Conservation (phyloP, 208 protist species). For the Trypanosoma cruzi region DNA sequence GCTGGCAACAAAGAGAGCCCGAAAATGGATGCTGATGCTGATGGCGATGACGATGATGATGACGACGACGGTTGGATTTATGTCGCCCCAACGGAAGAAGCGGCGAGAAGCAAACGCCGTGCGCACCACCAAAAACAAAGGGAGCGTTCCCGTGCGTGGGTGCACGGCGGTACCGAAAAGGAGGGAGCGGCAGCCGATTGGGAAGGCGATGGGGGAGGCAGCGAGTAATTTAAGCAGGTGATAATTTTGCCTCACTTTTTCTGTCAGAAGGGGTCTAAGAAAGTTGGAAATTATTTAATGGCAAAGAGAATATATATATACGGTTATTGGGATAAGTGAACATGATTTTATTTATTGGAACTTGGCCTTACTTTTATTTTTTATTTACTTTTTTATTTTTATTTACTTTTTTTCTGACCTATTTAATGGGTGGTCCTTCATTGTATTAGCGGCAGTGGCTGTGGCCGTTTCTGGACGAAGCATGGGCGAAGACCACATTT, state of each 20-base stretch:
- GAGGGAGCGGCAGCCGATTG: not conserved
- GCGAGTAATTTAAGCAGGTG: conserved; percentile 18
- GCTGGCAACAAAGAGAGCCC: not conserved
- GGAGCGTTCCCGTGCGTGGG: conserved; percentile 49
- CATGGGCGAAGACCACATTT: conserved; percentile 31
- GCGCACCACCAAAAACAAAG: conserved; percentile 40
- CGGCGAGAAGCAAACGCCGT: conserved; percentile 32
- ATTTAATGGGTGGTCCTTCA: not conserved
- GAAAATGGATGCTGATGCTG: not conserved
- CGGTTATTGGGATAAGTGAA: too few species aligned
- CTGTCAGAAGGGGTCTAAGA: not conserved
- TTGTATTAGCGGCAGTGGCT: not conserved
- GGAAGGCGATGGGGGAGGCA: conserved; percentile 21
- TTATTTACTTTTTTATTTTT: conserved; percentile 5
- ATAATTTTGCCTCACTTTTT: not conserved
- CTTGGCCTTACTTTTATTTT: not conserved
- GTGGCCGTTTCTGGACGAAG: not conserved
- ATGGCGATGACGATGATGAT: not conserved
- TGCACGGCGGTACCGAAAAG: conserved; percentile 17
- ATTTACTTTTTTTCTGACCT: not conserved
- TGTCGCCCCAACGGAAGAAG: conserved; percentile 37
- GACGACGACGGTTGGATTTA: conserved; percentile 79
- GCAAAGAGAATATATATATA: conserved; percentile 3
- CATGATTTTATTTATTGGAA: not conserved
- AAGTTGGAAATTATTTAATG: not conserved